A percentile compares a stretch with the other conserved stretches of the same genome.
phyloP scores from a whole-genome alignment of 176 grass and related monocot species.

The Musa troglodytarum region DNA sequence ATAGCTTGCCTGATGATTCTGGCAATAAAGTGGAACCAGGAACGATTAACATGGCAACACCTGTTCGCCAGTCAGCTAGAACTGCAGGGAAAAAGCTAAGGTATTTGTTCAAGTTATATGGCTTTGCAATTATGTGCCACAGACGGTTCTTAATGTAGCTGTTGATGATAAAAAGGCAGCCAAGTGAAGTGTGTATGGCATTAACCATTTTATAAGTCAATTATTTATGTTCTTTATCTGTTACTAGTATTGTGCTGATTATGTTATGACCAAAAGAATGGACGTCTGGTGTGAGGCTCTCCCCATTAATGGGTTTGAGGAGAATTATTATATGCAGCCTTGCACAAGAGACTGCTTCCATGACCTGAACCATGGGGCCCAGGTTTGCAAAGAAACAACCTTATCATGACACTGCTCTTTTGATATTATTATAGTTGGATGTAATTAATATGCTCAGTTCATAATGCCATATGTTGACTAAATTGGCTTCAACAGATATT shows the following conservation, averaged over 20 bases:
- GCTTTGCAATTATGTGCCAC: neutral
- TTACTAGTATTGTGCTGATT: no score
- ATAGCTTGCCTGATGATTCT: slow-evolving; percentile 33
- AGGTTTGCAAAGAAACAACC: neutral
- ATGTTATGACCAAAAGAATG: no score
- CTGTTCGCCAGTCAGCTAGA: slow-evolving; percentile 72
- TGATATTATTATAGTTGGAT: neutral
- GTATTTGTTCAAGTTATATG: slow-evolving; percentile 21
- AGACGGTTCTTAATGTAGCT: neutral
- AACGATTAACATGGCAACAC: slow-evolving; percentile 26
- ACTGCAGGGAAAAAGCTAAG: slow-evolving; percentile 48
- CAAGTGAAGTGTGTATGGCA: neutral
- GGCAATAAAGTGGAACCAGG: slow-evolving; percentile 28
- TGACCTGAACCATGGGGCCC: no score
- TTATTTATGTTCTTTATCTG: no score
- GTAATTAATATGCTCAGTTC: no score
- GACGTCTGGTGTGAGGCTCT: no score
- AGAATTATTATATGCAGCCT: no score
- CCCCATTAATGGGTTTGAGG: no score
- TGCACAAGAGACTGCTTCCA: no score
- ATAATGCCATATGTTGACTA: no score
- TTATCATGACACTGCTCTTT: neutral
- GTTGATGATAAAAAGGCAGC: neutral
- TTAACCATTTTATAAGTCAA: no score
- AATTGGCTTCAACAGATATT: no score